Base-by-base conservation (phyloP, 140 eudicot species). In the Cichorium intybus region DNA sequence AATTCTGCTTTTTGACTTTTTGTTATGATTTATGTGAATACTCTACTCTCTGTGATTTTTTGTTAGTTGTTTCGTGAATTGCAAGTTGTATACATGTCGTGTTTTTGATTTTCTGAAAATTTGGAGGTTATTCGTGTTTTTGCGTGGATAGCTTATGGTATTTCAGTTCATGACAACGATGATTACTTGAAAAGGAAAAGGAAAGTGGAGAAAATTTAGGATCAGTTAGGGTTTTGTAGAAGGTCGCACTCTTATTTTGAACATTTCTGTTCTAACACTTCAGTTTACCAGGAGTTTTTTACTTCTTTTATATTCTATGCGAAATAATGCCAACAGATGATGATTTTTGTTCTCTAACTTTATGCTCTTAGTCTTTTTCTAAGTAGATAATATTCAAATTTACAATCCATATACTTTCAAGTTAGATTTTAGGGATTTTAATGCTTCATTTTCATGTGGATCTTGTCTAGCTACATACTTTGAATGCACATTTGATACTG, bases 171-270 rank as follows among this genome's bases (percentile, higher is more conserved):
- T 34, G 66, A 62, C 5, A 16, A 15, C 15, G 14, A 58, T 29
- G 48, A 56, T 68, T 20, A 24, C 33, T 8, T 17, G 28, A 37
- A 24, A 24, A 46, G 14, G 27, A 50, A 31, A 48, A 46, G 14
- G 1, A 17, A 60, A 50, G n/a, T 60, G 50, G 33, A 50, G 70
- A 50, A 50, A 51, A 7, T 64, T 48, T 34, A 22, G 39, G 37
- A 35, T 68, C 15, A 33, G 11, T 16, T 35, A 50, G 63, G 77
- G 75, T 69, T 69, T 69, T 27, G 45, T 24, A 24, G 62, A 48
- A 49, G 59, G 10, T 31, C 49, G 9, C 11, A 28, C 0, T 20
- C 48, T 0, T 60, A 24, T 50, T 65, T 14, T 12, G 61, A 66
- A 21, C n/a, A 28, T 37, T 60, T 60, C 8, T 3, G 31, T 60